Base-by-base conservation (phyloP, 2,329 filamentous ascomycete species). In the Chaetomium strumarium region DNA sequence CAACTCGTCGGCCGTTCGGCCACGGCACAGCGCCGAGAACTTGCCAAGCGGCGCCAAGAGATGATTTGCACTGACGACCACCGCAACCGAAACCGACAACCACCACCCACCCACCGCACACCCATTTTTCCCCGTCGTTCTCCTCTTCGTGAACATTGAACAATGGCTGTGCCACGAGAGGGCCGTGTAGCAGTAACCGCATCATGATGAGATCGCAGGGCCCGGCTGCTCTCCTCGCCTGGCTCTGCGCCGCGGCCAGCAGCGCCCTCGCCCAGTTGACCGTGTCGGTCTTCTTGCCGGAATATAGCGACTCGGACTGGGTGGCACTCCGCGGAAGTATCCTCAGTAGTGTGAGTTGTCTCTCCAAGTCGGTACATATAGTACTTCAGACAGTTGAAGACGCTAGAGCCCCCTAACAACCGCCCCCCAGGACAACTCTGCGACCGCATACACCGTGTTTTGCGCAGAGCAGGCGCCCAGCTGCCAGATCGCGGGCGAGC, bases 381-480 rank as follows among this genome's bases (percentile, higher is more conserved):
- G 0, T 31, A 13, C 11, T 20, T 37, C 39, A 19, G n/a, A n/a
- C n/a, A n/a, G n/a, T n/a, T 19, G 10, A 14, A 34, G 13, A 34
- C 36, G 44, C 12, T 5, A 41, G 31, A 9, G 2, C 9, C 30
- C 8, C 7, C 46, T 52, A n/a, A 48, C n/a, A 24, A 12, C 6
- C n/a, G n/a, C 11, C 13, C 6, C 3, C 14, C 57, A 75, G 72
- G 65, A 76, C 52, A 57, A 62, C 38, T 60, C 62, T 24, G 64
- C 69, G 53, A 77, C 75, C 14, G 71, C 72, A 20, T 77, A 75
- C 55, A 76, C 74, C 52, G 72, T 77, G 38, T 77, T 77, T 60
- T 77, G 75, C 55, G 69, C 70, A 10, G 67, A 71, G 30, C 62
- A 70, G 50, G 67, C 68, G n/a, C 67, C 69, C 3, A 65, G 64